Evolutionary conservation across 805 yeast species (phyloP), one percentile per base, ranked within the genome.

Genomic region (Metschnikowia sp.): DNA sequence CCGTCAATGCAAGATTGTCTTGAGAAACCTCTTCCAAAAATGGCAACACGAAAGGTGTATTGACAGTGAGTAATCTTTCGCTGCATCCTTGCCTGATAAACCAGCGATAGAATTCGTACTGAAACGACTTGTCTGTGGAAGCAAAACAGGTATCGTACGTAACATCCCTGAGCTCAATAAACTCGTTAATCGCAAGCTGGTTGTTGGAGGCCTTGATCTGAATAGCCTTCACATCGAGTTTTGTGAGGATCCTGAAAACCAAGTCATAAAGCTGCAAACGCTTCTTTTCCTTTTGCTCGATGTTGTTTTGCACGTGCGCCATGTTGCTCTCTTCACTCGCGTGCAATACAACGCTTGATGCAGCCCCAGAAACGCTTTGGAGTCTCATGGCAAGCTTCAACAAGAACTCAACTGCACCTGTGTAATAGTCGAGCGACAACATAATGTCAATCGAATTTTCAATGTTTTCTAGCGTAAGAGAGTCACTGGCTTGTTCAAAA

Each of bases 81-180:
- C 88, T 84, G 29, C 82, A 78, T 4, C 88, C 91, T 59, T 87
- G 88, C 38, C 75, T 68, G 32, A 89, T 84, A 56, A 89, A 83
- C 97, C 98, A 94, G 63, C 88, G 92, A 65, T 94, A 94, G 54
- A 94, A 79, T 53, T 88, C 87, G 66, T 84, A 89, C 54, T 94
- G 99, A 76, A 94, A 94, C n/a, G 82, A 64, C 59, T 84, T 87
- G 62, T 94, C 98, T 39, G 79, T 75, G 44, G 84, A 83, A 13
- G 79, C 78, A 58, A 90, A 82, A 47, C 94, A 88, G 13, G 84
- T 76, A 8, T 78, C 77, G 63, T 91, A 91, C 31, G 94, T 81
- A 36, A 80, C 74, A 56, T 87, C 88, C 55, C 95, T 77, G 26
- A 85, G 65, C 50, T 79, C 80, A 15, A 78, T 70, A 53, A 77